Conservation (phyloP, 148 eudicot genomes). For the Talinum fruticosum region DNA sequence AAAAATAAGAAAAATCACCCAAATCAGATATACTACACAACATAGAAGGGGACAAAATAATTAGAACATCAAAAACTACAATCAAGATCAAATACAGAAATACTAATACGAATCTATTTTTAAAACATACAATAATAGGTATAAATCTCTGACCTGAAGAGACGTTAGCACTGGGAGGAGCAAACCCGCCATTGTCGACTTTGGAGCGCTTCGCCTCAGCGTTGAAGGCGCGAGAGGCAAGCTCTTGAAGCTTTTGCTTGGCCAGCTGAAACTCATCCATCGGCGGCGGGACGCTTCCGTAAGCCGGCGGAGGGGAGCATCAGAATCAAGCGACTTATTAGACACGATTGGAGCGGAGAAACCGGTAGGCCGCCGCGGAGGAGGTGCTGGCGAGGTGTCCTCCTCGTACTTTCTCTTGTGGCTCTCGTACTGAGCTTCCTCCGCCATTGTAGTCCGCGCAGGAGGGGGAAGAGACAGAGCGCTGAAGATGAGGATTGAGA, state of each 20-base stretch:
- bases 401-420: constrained; percentile 86
- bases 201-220: constrained; percentile 71
- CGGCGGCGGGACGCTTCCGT: constrained; percentile 61
- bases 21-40: background rate
- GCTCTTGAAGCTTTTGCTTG: constrained; percentile 69
- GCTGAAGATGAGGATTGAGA: too few species aligned
- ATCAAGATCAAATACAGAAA: background rate
- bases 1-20: background rate
- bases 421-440: constrained; percentile 51
- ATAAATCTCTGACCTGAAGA: constrained; percentile 22
- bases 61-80: background rate
- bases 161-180: constrained; percentile 32
- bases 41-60: too few species aligned
- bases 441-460: constrained; percentile 49
- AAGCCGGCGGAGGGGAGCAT: constrained; percentile 30
- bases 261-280: constrained; percentile 51
- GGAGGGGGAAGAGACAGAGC: constrained; percentile 17
- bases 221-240: constrained; percentile 66
- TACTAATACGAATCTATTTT: background rate
- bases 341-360: background rate
- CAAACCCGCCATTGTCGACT: constrained; percentile 58
- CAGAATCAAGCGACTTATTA: constrained; percentile 35
- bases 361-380: constrained; percentile 51
- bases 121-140: background rate
- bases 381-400: constrained; percentile 33